phyloP scores from a whole-genome alignment of 2,329 filamentous ascomycete species.

The Aspergillus versicolor region DNA sequence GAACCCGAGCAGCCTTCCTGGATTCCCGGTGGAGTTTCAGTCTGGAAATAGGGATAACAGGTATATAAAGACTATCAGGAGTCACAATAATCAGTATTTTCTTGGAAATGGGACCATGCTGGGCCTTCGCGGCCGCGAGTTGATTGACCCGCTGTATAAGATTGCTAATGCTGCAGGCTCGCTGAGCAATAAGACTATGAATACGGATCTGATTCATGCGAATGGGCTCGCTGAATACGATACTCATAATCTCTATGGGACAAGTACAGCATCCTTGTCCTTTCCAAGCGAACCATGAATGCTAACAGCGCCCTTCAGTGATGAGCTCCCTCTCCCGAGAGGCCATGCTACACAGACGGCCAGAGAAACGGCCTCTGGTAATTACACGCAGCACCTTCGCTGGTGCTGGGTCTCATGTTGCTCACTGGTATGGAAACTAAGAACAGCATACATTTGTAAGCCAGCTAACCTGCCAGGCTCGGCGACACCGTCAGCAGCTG shows the following conservation, averaged over 20 bases:
- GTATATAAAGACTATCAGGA: too few relatives aligned
- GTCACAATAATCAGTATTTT: background rate
- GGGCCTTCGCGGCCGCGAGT: constrained; percentile 62
- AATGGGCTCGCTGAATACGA: constrained; percentile 69
- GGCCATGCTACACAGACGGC: constrained; percentile 67
- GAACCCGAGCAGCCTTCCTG: constrained; percentile 62
- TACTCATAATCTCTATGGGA: constrained; percentile 74
- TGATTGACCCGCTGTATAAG: constrained; percentile 64
- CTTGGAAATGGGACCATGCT: constrained; percentile 29
- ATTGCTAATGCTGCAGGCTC: constrained; percentile 62
- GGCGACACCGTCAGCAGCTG: constrained; percentile 61
- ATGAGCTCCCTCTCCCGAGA: constrained; percentile 67
- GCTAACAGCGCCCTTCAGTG: constrained; percentile 40
- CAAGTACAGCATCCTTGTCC: constrained; percentile 40
- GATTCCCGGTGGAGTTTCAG: constrained; percentile 68
- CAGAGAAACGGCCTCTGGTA: constrained; percentile 64
- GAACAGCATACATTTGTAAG: background rate
- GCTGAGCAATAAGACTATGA: constrained; percentile 58
- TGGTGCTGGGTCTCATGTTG: constrained; percentile 62
- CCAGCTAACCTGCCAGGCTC: constrained; percentile 39
- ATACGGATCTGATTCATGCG: constrained; percentile 64
- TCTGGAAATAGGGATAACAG: constrained; percentile 39
- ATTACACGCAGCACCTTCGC: constrained; percentile 77
- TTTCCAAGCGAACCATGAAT: background rate
- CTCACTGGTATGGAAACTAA: constrained; percentile 48